Conservation (phyloP, 2,329 filamentous ascomycete genomes). For the Leptodontidium sp. region DNA sequence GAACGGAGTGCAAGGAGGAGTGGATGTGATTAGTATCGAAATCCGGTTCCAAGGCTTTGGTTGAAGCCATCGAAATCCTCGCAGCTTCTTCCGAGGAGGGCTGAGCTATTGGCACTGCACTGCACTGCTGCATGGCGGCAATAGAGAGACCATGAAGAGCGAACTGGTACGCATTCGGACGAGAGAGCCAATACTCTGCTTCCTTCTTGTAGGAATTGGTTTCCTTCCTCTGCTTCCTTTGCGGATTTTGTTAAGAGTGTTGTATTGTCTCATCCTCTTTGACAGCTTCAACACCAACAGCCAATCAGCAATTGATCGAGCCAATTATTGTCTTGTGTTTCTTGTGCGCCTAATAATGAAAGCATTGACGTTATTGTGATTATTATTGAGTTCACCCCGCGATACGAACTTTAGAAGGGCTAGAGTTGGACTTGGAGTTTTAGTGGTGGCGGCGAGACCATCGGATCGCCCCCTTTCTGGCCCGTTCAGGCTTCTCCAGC, state of each 20-base stretch:
- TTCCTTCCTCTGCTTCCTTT: background rate
- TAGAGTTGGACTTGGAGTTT: background rate
- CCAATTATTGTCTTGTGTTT: background rate
- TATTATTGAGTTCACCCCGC: background rate
- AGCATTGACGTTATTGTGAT: no score
- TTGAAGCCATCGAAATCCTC: background rate
- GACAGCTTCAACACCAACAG: background rate
- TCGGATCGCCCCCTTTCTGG: conserved; percentile 13
- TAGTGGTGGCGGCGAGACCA: conserved; percentile 4
- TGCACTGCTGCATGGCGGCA: background rate
- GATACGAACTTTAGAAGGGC: no score
- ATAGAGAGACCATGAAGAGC: conserved; percentile 11
- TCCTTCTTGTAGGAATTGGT: background rate
- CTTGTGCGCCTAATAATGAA: background rate
- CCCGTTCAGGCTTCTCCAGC: conserved; percentile 8
- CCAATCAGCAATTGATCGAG: background rate
- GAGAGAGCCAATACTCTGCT: background rate
- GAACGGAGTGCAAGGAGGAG: no score
- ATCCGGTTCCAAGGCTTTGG: background rate
- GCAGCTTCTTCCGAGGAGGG: conserved; percentile 4
- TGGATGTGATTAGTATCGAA: no score
- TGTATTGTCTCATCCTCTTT: conserved; percentile 9
- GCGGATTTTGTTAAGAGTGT: background rate
- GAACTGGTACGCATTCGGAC: background rate
- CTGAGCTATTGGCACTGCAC: conserved; percentile 13